phyloP scores from a whole-genome alignment of 106 monocot species.

The Hemerocallis citrina region DNA sequence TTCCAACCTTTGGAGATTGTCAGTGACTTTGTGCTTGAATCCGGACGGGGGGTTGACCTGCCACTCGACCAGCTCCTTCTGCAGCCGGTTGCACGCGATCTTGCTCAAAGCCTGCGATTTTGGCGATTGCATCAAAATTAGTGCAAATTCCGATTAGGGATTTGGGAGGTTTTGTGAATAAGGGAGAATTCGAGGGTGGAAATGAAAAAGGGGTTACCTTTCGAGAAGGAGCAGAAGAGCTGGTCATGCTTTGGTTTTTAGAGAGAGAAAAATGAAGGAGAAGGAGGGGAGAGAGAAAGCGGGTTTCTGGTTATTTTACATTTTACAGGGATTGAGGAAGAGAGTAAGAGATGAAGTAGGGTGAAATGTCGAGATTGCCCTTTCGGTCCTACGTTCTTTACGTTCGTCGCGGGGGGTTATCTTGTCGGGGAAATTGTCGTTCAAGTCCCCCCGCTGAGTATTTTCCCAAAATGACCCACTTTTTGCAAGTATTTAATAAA shows the following conservation, averaged over 20 bases:
- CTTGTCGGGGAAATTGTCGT: too few relatives aligned
- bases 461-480: too few relatives aligned
- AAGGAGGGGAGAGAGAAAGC: background rate
- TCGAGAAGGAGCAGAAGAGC: constrained; percentile 38
- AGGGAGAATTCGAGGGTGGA: background rate
- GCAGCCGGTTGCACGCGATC: constrained; percentile 67
- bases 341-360: too few relatives aligned
- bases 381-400: too few relatives aligned
- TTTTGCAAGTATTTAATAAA: too few relatives aligned
- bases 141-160: background rate
- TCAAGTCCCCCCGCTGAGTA: too few relatives aligned
- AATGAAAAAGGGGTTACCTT: constrained; percentile 12
- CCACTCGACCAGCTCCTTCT: constrained; percentile 83
- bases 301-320: background rate
- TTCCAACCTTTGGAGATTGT: constrained; percentile 54
- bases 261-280: background rate
- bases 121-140: background rate
- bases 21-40: constrained; percentile 65
- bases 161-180: background rate
- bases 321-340: background rate
- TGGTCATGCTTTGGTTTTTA: constrained; percentile 26
- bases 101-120: constrained; percentile 60
- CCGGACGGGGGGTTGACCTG: constrained; percentile 67
- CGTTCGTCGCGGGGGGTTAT: too few relatives aligned
- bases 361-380: too few relatives aligned